Evolutionary conservation across 345 rosid genomes (phyloP).

Genomic region (Sonneratia alba): DNA sequence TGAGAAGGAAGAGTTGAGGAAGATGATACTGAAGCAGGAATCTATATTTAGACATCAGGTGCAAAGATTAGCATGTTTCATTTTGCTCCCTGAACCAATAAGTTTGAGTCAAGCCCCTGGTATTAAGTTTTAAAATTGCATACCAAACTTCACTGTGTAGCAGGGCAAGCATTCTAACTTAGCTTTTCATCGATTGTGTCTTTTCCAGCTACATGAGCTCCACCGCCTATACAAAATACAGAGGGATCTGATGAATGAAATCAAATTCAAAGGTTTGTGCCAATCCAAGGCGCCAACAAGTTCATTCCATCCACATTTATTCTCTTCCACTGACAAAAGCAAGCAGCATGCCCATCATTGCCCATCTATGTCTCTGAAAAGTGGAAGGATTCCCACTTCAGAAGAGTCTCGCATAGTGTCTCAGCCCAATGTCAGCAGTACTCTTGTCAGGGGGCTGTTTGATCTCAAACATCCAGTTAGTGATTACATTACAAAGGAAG

Average conservation of each 20-base stretch:
- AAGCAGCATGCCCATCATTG: neutral
- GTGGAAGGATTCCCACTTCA: conserved; percentile 21
- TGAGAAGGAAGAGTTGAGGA: conserved; percentile 48
- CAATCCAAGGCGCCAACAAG: conserved; percentile 7
- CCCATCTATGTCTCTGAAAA: conserved; percentile 10
- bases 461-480: conserved; percentile 58
- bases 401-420: conserved; percentile 25
- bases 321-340: conserved; percentile 14
- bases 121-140: neutral
- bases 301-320: conserved; percentile 14
- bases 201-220: conserved; percentile 50
- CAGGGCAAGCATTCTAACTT: neutral
- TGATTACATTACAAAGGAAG: conserved; percentile 37
- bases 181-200: neutral
- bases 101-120: neutral
- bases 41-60: conserved; percentile 68
- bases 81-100: neutral
- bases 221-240: conserved; percentile 68
- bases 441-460: conserved; percentile 27
- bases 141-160: neutral
- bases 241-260: conserved; percentile 63
- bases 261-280: conserved; percentile 34
- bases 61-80: conserved; percentile 3
- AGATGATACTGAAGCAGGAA: conserved; percentile 67
- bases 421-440: conserved; percentile 18